Conservation (phyloP, 805 yeast genomes). For the Ogataea kodamae region DNA sequence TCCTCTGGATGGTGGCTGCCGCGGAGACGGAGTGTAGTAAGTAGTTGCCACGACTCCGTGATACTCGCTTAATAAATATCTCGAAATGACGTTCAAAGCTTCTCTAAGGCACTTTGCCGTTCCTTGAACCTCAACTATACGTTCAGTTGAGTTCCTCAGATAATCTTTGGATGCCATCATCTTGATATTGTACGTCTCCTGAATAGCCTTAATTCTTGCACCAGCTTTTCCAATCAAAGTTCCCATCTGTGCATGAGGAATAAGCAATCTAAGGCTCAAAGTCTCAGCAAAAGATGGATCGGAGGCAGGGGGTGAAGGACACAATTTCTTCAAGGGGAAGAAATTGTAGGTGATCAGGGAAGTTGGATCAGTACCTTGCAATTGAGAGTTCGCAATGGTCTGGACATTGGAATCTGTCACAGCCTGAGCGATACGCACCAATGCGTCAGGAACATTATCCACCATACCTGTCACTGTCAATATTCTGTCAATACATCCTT, state of each 20-base stretch:
- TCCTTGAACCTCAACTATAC: slow-evolving; percentile 86
- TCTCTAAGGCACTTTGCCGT: slow-evolving; percentile 57
- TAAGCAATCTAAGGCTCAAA: slow-evolving; percentile 61
- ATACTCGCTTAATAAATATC: slow-evolving; percentile 72
- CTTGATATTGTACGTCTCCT: slow-evolving; percentile 62
- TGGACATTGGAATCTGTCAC: slow-evolving; percentile 44
- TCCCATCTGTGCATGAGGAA: slow-evolving; percentile 86
- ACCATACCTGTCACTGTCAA: slow-evolving; percentile 74
- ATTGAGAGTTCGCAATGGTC: slow-evolving; percentile 20
- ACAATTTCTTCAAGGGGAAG: slow-evolving; percentile 58
- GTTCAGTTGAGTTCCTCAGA: slow-evolving; percentile 76
- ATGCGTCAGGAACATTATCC: slow-evolving; percentile 64
- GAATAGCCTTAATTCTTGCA: slow-evolving; percentile 71
- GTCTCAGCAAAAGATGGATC: slow-evolving; percentile 51
- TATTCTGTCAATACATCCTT: slow-evolving; percentile 80
- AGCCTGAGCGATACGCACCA: slow-evolving; percentile 66
- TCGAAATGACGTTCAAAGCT: slow-evolving; percentile 56
- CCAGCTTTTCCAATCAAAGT: slow-evolving; percentile 86
- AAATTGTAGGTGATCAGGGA: slow-evolving; percentile 41
- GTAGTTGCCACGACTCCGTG: slow-evolving; percentile 62
- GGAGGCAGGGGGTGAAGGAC: slow-evolving; percentile 47
- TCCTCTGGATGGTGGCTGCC: slow-evolving; percentile 18
- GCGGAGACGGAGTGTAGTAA: slow-evolving; percentile 53
- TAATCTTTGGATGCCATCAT: slow-evolving; percentile 87
- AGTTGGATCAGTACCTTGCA: slow-evolving; percentile 31